Base-by-base conservation (phyloP, 1,139 yeast species). In the Martiniozyma asiatica region DNA sequence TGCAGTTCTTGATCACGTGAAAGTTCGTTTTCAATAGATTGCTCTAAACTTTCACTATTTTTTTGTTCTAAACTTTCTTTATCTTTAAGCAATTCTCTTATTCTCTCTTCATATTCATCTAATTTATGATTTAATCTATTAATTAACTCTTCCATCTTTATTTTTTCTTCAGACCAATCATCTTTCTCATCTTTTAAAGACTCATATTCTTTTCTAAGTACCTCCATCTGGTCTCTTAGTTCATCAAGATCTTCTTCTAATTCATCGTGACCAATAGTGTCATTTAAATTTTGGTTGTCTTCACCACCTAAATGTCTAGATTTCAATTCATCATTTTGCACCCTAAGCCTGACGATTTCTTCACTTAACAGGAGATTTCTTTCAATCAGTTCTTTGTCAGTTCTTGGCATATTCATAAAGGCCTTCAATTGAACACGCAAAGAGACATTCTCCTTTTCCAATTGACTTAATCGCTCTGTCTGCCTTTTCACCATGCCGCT, bases 381-480 rank as follows among this genome's bases (percentile, higher is more conserved):
- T 9, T 25, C 24, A 14, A 27, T 26, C 5, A 30, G 14, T 11
- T 22, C 19, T 10, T 14, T 16, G n/a, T 25, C 23, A 15, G 22
- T 29, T 8, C 20, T 17, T 6, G 32, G 32, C 17, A 30, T 7
- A 11, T 12, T 25, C 9, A 10, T 12, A 6, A 24, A 16, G 4
- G 77, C 65, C 14, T 69, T 64, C 28, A 73, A 56, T 41, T 73
- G 72, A 25, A 77, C 61, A 44, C 71, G 69, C 41, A 79, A 58
- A 40, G 72, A 68, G 44, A 73, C 68, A 41, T 76, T 78, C 34
- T 78, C 85, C 17, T 66, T 61, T 38, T 69, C 64, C 27, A 76
- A 55, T 30, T 58, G 57, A 27, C 68, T 60, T 23, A 68, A 55
- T 26, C 63, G 58, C 27, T 63, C 62, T 40, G 69, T 72, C 42